Evolutionary conservation across 2,329 filamentous ascomycete species (phyloP).

Genomic region (Penicillium sp.): DNA sequence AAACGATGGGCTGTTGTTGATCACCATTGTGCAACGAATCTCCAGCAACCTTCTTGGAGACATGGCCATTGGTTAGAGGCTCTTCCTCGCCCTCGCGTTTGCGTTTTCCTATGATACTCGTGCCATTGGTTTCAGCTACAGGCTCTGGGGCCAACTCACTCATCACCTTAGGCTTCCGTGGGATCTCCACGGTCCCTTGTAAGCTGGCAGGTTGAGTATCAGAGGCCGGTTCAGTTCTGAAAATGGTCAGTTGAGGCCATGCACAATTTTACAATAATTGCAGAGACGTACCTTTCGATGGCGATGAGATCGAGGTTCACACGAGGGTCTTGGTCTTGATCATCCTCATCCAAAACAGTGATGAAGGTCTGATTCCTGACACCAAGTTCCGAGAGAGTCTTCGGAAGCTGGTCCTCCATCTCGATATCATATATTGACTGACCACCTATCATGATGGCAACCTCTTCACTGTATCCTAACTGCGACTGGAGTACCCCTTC

Average conservation of each 20-base stretch:
- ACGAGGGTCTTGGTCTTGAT: constrained; percentile 60
- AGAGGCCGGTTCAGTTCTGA: constrained; percentile 31
- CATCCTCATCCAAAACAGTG: constrained; percentile 78
- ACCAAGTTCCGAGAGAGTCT: constrained; percentile 74
- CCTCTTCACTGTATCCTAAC: constrained; percentile 75
- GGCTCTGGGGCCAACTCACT: constrained; percentile 32
- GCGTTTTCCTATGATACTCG: constrained; percentile 32
- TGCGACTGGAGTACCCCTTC: constrained; percentile 67
- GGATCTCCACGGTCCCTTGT: constrained; percentile 45
- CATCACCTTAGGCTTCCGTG: constrained; percentile 45
- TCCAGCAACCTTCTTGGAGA: constrained; percentile 41
- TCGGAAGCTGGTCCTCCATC: constrained; percentile 77
- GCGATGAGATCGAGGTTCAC: constrained; percentile 70
- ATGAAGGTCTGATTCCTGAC: constrained; percentile 72
- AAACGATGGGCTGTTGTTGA: constrained; percentile 34
- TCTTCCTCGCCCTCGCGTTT: constrained; percentile 49
- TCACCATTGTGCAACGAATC: constrained; percentile 43
- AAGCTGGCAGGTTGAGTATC: constrained; percentile 43
- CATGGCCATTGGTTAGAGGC: constrained; percentile 32
- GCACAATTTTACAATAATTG: not conserved
- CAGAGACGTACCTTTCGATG: constrained; percentile 41
- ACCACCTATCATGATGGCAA: constrained; percentile 70
- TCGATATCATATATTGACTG: constrained; percentile 87
- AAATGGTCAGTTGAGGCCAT: constrained; percentile 11
- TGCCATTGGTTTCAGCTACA: constrained; percentile 21